Conservation (phyloP, 2,329 filamentous ascomycete species). For the Elsinoe necatrix region DNA sequence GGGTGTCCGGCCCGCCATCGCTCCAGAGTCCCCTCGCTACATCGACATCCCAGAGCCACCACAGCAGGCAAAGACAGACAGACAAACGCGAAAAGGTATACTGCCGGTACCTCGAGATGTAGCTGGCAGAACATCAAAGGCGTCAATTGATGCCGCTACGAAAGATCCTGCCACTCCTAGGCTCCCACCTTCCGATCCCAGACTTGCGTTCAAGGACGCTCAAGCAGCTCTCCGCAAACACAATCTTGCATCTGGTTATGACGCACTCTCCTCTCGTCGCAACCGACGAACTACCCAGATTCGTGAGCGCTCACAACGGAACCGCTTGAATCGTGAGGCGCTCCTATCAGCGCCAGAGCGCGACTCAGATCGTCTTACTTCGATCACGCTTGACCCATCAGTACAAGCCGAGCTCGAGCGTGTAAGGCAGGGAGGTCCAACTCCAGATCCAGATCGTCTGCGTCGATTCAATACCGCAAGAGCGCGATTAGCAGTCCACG, state of each 20-base stretch:
- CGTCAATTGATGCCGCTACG: conserved; percentile 21
- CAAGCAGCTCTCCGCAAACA: conserved; percentile 64
- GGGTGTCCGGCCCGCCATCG: conserved; percentile 42
- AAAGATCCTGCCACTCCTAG: conserved; percentile 27
- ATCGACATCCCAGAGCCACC: conserved; percentile 70
- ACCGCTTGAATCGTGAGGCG: conserved; percentile 43
- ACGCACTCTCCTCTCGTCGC: conserved; percentile 5
- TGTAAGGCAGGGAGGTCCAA: conserved; percentile 29
- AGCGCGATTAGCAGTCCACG: conserved; percentile 20
- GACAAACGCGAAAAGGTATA: conserved; percentile 58
- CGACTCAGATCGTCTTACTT: conserved; percentile 69
- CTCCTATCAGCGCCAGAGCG: conserved; percentile 57
- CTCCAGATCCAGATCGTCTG: conserved; percentile 56
- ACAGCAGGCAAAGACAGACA: conserved; percentile 54
- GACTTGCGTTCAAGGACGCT: conserved; percentile 57
- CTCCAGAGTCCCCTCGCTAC: conserved; percentile 80
- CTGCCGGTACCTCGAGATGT: conserved; percentile 76
- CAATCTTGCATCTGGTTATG: conserved; percentile 45
- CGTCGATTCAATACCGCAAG: conserved; percentile 38
- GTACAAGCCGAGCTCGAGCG: conserved; percentile 26
- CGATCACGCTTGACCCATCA: conserved; percentile 42
- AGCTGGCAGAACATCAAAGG: conserved; percentile 44
- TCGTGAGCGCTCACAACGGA: conserved; percentile 36
- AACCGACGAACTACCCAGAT: not conserved
- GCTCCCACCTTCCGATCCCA: conserved; percentile 17